Evolutionary conservation across 345 rosid genomes (phyloP), one percentile per base, ranked within the genome.

Genomic region (Iberis pinnata): DNA sequence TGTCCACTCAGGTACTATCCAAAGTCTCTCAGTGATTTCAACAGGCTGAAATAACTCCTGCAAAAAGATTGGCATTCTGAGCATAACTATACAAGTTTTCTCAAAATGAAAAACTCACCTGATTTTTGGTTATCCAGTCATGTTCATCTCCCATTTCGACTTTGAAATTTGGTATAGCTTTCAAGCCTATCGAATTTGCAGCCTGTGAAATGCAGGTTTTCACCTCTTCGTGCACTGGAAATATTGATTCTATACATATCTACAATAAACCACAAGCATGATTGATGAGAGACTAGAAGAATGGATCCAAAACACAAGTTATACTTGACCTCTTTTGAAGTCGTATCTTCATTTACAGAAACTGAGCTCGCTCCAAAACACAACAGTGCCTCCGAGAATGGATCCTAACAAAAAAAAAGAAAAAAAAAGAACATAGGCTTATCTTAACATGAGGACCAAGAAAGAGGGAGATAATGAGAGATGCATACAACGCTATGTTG

Each of bases 1-100:
- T 59, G 49, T 62, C 98, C 96, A 82, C 67, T 86, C 86, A 7
- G 92, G 96, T 46, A 82, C 78, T 42, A 90, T 76, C 98, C 96
- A 90, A 56, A 86, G 82, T 44, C 89, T 80, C 60, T 78, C 61
- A 1, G 78, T 58, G 15, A 86, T 74, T 76, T 80, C 79, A 35
- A 89, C 73, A 19, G 95, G 86, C 50, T 58, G 71, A 78, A 90
- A 86, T 24, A 69, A 80, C 51, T 90, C 87, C 98, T 86, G 73
- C 48, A 67, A 62, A 18, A 43, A 16, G 41, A 12, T 12, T 43
- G 49, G 6, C 17, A 18, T 24, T 22, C 19, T 35, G 29, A 41
- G 31, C 10, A 8, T 5, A 48, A 17, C 32, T 27, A 39, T 16
- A 15, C 49, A 60, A 50, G 16, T 10, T 55, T 6, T 14, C 12